Percentiles rank a stretch among this genome's conserved stretches.
phyloP scores from a whole-genome alignment of 2,329 filamentous ascomycete genomes.

The Didymella arachidicola region DNA sequence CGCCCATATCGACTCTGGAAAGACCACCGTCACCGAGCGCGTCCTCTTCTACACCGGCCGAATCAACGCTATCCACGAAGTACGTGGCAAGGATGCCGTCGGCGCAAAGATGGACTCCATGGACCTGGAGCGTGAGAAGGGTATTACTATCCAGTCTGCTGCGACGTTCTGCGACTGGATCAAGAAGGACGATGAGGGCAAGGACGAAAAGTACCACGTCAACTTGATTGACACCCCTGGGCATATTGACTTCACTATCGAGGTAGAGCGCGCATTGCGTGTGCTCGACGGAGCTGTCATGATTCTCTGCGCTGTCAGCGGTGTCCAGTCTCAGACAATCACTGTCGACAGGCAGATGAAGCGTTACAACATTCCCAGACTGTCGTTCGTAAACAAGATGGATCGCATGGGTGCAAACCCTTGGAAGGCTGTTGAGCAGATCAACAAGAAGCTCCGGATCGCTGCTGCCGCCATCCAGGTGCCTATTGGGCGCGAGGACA shows the following conservation, averaged over 20 bases:
- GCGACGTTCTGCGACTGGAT: slow-evolving; percentile 98
- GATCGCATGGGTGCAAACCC: slow-evolving; percentile 98
- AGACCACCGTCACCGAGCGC: slow-evolving; percentile 95
- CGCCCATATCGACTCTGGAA: slow-evolving; percentile 97
- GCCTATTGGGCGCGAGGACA: slow-evolving; percentile 90
- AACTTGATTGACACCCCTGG: slow-evolving; percentile 99
- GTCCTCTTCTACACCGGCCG: slow-evolving; percentile 98
- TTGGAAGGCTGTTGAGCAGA: slow-evolving; percentile 96
- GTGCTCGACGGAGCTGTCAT: slow-evolving; percentile 97
- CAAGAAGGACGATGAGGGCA: slow-evolving; percentile 73
- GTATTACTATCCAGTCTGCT: slow-evolving; percentile 98
- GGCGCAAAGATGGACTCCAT: slow-evolving; percentile 99
- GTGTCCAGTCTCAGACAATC: slow-evolving; percentile 97
- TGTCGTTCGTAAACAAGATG: slow-evolving; percentile 99
- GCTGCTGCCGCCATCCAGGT: slow-evolving; percentile 93
- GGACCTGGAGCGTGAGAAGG: slow-evolving; percentile 97
- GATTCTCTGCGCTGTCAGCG: slow-evolving; percentile 97
- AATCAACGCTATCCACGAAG: slow-evolving; percentile 97
- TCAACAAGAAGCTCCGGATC: slow-evolving; percentile 94
- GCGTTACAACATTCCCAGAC: slow-evolving; percentile 92
- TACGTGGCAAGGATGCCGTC: slow-evolving; percentile 90
- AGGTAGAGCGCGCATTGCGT: slow-evolving; percentile 92
- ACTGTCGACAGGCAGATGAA: slow-evolving; percentile 99
- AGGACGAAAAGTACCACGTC: slow-evolving; percentile 92
- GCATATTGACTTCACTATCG: slow-evolving; percentile 99